These are phyloP conservation scores for Mycena olivaceomarginata DNA, from an alignment of 768 basidiomycete genomes.

Conservation along the genomic window DNA sequence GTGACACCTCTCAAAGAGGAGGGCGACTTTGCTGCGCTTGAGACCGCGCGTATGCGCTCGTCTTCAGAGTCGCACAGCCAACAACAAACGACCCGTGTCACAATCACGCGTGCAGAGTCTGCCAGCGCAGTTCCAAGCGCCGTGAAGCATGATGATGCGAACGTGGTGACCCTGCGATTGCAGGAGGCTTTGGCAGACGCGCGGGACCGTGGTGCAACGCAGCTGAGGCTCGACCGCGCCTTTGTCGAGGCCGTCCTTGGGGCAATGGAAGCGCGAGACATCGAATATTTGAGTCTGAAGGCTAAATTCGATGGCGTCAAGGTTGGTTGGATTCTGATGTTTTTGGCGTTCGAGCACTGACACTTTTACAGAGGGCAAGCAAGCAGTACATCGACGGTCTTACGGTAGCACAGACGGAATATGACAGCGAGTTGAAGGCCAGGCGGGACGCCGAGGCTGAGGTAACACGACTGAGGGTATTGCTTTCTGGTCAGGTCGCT, in stretches of 20 bases:
- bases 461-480: conserved; percentile 88
- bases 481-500: conserved; percentile 93
- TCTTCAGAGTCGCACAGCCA: conserved; percentile 57
- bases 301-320: conserved; percentile 90
- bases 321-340: conserved; percentile 67
- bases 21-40: background rate
- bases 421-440: conserved; percentile 92
- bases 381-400: conserved; percentile 95
- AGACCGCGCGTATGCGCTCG: conserved; percentile 43
- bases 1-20: background rate
- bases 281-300: conserved; percentile 79
- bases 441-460: conserved; percentile 95
- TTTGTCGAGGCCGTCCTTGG: conserved; percentile 83
- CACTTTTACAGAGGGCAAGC: conserved; percentile 82
- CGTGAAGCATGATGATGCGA: conserved; percentile 60
- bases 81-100: conserved; percentile 59
- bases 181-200: conserved; percentile 79
- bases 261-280: conserved; percentile 79
- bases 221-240: conserved; percentile 82
- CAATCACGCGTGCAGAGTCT: conserved; percentile 65
- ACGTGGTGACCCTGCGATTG: conserved; percentile 70
- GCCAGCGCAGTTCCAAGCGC: conserved; percentile 44
- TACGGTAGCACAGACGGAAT: conserved; percentile 94
- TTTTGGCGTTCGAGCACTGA: conserved; percentile 24
- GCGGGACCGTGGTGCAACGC: conserved; percentile 73